A percentile compares a stretch with the other conserved stretches of the same genome.
Evolutionary conservation across 2,329 filamentous ascomycete species (phyloP).

Genomic region (Trichoderma asperellum): DNA sequence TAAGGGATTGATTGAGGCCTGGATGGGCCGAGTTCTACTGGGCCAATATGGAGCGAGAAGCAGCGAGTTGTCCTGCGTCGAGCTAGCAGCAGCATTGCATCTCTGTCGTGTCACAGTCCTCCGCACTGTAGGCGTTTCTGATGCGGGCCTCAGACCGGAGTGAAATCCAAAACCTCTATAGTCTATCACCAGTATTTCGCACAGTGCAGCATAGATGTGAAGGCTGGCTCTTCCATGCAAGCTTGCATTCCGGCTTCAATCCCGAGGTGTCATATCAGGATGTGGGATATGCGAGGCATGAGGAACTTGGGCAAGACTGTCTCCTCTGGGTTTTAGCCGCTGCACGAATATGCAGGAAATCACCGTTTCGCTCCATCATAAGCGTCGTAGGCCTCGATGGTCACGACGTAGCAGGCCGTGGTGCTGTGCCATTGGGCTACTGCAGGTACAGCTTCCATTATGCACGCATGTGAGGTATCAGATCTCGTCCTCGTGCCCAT

Average conservation of each 20-base stretch:
- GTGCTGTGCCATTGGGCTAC: conserved; percentile 14
- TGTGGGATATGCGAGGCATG: background rate
- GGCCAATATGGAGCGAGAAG: background rate
- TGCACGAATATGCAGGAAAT: background rate
- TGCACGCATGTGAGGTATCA: background rate
- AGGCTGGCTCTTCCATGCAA: background rate
- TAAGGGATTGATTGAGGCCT: background rate
- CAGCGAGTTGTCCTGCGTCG: background rate
- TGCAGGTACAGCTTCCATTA: conserved; percentile 17
- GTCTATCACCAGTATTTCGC: too few species aligned
- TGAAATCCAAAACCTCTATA: background rate
- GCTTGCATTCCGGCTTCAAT: background rate
- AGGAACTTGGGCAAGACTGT: background rate
- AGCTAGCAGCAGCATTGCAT: background rate
- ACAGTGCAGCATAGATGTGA: background rate
- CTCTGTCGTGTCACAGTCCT: background rate
- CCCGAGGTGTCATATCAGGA: background rate
- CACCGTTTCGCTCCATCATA: background rate
- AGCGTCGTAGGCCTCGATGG: background rate
- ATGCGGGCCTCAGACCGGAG: background rate
- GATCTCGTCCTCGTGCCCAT: background rate
- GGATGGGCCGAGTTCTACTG: background rate
- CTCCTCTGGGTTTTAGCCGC: background rate
- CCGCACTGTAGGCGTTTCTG: background rate
- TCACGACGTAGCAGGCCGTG: conserved; percentile 17